Evolutionary conservation across 495 filamentous ascomycete genomes (phyloP).

Genomic region (Aspergillus saccharolyticus): DNA sequence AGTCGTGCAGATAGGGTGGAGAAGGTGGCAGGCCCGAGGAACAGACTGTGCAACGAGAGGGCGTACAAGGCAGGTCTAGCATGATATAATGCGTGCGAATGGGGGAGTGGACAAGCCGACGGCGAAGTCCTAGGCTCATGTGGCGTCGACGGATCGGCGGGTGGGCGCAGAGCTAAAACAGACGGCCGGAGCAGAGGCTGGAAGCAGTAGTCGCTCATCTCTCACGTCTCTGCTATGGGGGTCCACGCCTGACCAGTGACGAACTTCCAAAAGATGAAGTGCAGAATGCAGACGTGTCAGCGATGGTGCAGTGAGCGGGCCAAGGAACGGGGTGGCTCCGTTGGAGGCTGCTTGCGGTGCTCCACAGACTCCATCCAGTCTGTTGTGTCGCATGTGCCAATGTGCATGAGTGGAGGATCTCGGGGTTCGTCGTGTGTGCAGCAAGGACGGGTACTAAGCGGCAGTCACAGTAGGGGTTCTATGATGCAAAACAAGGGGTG

Average conservation of each 20-base stretch:
- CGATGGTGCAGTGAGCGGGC: background rate
- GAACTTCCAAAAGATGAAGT: background rate
- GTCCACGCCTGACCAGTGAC: background rate
- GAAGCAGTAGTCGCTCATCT: background rate
- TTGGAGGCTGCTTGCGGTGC: background rate
- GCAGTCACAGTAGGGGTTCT: too few species aligned
- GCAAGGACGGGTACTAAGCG: too few species aligned
- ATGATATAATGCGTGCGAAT: background rate
- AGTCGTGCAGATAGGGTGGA: background rate
- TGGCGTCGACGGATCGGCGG: background rate
- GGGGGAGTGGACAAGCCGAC: background rate
- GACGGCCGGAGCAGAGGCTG: background rate
- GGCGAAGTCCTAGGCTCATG: background rate
- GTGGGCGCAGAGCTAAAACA: background rate
- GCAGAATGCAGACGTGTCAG: background rate
- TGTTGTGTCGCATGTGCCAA: background rate
- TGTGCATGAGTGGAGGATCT: background rate
- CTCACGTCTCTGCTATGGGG: background rate
- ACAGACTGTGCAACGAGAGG: background rate
- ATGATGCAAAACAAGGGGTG: too few species aligned
- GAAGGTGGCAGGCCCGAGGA: background rate
- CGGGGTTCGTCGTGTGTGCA: background rate
- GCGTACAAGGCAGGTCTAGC: background rate
- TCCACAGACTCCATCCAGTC: background rate
- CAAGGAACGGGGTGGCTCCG: background rate